These are phyloP conservation scores for Melampsora americana DNA, from an alignment of 1,284 basidiomycete species.

Conservation along the genomic window DNA sequence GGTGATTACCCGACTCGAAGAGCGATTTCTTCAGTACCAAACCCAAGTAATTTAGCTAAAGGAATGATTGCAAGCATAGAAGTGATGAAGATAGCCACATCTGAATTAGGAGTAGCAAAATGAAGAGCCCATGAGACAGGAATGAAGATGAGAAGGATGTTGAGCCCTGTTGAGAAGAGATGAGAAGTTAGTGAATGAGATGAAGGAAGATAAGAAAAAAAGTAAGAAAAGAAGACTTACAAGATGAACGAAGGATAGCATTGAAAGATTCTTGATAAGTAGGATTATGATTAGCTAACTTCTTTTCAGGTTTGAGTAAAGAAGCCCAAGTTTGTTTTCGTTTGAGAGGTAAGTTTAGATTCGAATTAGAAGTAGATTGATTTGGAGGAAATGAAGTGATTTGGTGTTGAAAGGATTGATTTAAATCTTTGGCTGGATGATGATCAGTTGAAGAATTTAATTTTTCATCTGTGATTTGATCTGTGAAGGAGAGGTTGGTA, in stretches of 20 bases:
- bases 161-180: constrained; percentile 52
- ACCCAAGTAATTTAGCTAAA: constrained; percentile 58
- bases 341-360: constrained; percentile 7
- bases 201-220: neutral
- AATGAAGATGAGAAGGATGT: constrained; percentile 57
- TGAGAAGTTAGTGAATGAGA: neutral
- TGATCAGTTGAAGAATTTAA: too few relatives aligned
- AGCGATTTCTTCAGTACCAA: constrained; percentile 82
- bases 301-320: constrained; percentile 46
- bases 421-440: too few relatives aligned
- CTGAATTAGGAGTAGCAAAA: constrained; percentile 48
- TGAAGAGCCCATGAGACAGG: constrained; percentile 57
- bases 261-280: constrained; percentile 51
- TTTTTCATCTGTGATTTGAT: too few relatives aligned
- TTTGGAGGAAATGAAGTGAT: neutral
- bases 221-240: constrained; percentile 1
- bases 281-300: constrained; percentile 55
- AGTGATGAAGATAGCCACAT: constrained; percentile 26
- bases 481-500: too few relatives aligned
- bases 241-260: constrained; percentile 54
- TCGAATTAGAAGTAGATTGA: neutral
- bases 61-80: constrained; percentile 52
- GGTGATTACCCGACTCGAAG: constrained; percentile 59
- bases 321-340: constrained; percentile 41
- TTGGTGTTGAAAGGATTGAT: neutral